Evolutionary conservation across 768 basidiomycete genomes (phyloP).

Genomic region (Hirschioporus abietinus): DNA sequence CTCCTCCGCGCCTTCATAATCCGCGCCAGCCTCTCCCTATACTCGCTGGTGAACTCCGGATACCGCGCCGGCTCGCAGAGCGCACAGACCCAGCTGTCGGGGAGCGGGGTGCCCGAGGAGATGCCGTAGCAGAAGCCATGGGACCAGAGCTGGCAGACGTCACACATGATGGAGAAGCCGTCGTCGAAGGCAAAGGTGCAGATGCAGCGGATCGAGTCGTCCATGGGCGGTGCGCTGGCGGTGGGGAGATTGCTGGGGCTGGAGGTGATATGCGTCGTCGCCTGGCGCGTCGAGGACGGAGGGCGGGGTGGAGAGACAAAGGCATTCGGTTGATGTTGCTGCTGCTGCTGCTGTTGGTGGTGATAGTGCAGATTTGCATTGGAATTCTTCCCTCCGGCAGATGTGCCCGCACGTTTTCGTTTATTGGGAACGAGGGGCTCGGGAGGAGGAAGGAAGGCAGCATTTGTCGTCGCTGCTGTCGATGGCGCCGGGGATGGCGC

Average conservation of each 20-base stretch:
- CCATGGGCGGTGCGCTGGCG: conserved; percentile 22
- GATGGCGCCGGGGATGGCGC: too few species aligned
- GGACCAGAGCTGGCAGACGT: conserved; percentile 76
- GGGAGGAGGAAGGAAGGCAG: neutral
- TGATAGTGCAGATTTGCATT: conserved; percentile 1
- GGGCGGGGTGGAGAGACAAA: neutral
- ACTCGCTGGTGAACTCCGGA: conserved; percentile 26
- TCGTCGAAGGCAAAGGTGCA: conserved; percentile 73
- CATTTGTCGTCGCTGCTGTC: neutral
- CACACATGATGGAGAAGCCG: conserved; percentile 84
- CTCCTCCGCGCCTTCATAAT: conserved; percentile 1
- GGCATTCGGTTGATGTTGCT: neutral
- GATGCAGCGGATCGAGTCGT: conserved; percentile 58
- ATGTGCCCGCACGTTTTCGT: neutral
- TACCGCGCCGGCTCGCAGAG: conserved; percentile 37
- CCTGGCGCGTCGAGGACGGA: neutral
- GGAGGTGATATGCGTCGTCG: neutral
- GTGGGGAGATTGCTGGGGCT: neutral
- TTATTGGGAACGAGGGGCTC: neutral
- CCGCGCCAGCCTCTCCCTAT: conserved; percentile 27
- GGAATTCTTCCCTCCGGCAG: neutral
- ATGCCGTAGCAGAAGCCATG: conserved; percentile 78
- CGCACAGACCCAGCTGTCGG: conserved; percentile 78
- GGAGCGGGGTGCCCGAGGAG: conserved; percentile 43
- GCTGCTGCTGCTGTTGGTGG: conserved; percentile 3